Conservation (phyloP, 208 protist genomes). For the Crithidia brevicula region DNA sequence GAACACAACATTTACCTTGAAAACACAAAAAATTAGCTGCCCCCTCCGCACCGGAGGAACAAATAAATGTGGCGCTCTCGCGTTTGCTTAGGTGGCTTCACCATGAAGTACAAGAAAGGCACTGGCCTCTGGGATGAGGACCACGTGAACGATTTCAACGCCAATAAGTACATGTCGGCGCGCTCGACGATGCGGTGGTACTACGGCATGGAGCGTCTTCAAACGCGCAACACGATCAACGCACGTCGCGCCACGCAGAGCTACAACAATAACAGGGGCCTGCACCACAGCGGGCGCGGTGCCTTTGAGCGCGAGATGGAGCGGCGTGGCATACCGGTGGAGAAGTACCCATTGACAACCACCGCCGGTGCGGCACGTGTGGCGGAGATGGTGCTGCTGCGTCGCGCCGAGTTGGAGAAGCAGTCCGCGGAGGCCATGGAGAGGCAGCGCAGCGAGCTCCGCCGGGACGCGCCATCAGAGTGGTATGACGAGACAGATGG, state of each 20-base stretch:
- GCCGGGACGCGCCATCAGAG: slow-evolving; percentile 49
- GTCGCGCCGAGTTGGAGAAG: slow-evolving; percentile 77
- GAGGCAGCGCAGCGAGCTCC: slow-evolving; percentile 35
- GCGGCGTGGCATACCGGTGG: slow-evolving; percentile 68
- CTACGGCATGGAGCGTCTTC: slow-evolving; percentile 80
- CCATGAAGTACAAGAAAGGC: slow-evolving; percentile 87
- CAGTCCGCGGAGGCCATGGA: slow-evolving; percentile 53
- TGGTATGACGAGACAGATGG: slow-evolving; percentile 88
- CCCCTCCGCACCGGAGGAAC: no score
- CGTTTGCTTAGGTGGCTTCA: slow-evolving; percentile 61
- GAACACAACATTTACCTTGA: no score
- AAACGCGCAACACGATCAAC: slow-evolving; percentile 72
- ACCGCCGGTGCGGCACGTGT: slow-evolving; percentile 81
- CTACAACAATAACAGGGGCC: slow-evolving; percentile 86
- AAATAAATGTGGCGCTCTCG: slow-evolving; percentile 55
- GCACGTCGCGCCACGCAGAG: slow-evolving; percentile 72
- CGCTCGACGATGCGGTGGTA: slow-evolving; percentile 88
- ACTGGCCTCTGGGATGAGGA: slow-evolving; percentile 91
- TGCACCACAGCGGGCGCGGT: slow-evolving; percentile 85
- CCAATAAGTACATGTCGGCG: slow-evolving; percentile 77
- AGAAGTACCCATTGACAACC: slow-evolving; percentile 89
- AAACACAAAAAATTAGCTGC: no score
- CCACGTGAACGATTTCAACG: slow-evolving; percentile 90
- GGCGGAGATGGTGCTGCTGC: slow-evolving; percentile 86
- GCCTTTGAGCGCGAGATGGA: slow-evolving; percentile 90